A percentile compares a stretch with the other conserved stretches of the same genome.
Conservation (phyloP, 192 early-diverging fungal species). For the Pilobolus umbonatus region DNA sequence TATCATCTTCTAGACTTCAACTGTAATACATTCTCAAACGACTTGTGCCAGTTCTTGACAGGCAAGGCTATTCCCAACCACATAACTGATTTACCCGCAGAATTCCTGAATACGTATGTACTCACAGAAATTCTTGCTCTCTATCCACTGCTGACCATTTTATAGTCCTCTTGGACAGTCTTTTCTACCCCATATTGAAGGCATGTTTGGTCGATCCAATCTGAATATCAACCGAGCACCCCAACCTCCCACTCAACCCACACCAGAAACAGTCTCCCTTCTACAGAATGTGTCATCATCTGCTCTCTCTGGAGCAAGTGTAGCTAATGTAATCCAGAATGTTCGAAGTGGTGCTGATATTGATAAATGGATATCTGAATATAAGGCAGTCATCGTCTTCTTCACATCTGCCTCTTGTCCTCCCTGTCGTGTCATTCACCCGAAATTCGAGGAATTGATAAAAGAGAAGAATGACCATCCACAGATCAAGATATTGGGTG, state of each 20-base stretch:
- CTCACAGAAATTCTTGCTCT: background rate
- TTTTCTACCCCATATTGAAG: slow-evolving; percentile 63
- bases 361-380: slow-evolving; percentile 36
- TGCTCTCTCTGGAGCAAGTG: slow-evolving; percentile 20
- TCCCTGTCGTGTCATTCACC: slow-evolving; percentile 65
- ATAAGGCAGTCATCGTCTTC: slow-evolving; percentile 56
- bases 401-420: slow-evolving; percentile 67
- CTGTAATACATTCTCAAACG: slow-evolving; percentile 78
- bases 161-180: slow-evolving; percentile 55
- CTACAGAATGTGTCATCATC: slow-evolving; percentile 20
- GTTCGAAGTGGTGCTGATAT: slow-evolving; percentile 40
- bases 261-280: slow-evolving; percentile 20
- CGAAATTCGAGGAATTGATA: slow-evolving; percentile 60
- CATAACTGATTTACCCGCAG: slow-evolving; percentile 70
- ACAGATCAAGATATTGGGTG: slow-evolving; percentile 45
- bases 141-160: background rate
- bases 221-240: background rate
- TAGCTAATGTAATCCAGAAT: slow-evolving; percentile 26
- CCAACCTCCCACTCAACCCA: background rate
- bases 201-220: slow-evolving; percentile 54
- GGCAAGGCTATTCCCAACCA: slow-evolving; percentile 68
- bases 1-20: slow-evolving; percentile 89
- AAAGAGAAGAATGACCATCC: slow-evolving; percentile 32
- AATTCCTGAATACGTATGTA: slow-evolving; percentile 53
- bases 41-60: slow-evolving; percentile 76